These are phyloP conservation scores for Myxozyma lipomycoides DNA, from an alignment of 805 yeast species.

Conservation along the genomic window DNA sequence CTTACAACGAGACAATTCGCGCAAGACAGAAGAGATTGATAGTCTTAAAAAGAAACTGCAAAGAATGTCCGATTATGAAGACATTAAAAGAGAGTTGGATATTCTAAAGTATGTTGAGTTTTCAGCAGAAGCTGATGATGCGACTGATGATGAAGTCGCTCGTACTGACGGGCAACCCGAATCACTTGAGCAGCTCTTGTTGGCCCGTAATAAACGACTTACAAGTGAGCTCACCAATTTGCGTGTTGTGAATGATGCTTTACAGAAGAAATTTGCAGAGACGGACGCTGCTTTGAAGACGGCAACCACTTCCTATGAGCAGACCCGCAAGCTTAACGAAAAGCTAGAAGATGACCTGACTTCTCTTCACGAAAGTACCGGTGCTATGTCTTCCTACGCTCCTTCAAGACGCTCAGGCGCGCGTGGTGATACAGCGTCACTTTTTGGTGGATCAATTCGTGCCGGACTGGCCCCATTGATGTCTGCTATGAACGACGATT, in stretches of 20 bases:
- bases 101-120: conserved; percentile 48
- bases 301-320: conserved; percentile 41
- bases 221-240: conserved; percentile 64
- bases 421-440: conserved; percentile 18
- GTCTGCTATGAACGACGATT: conserved; percentile 5
- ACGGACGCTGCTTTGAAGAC: conserved; percentile 42
- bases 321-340: conserved; percentile 47
- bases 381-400: conserved; percentile 23
- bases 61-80: conserved; percentile 67
- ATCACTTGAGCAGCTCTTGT: conserved; percentile 54
- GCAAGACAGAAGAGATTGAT: conserved; percentile 49
- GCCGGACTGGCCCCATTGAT: conserved; percentile 11
- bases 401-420: conserved; percentile 22
- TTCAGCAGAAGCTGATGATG: conserved; percentile 33
- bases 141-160: conserved; percentile 32
- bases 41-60: conserved; percentile 49
- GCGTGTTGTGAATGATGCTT: conserved; percentile 55
- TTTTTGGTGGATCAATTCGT: conserved; percentile 22
- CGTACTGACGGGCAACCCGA: conserved; percentile 18
- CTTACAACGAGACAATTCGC: conserved; percentile 30
- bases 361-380: conserved; percentile 46
- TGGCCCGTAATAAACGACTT: conserved; percentile 67
- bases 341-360: conserved; percentile 74
- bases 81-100: conserved; percentile 68
- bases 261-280: conserved; percentile 41